Evolutionary conservation across 768 basidiomycete species (phyloP).

Genomic region (Termitomyces eurrhizus): DNA sequence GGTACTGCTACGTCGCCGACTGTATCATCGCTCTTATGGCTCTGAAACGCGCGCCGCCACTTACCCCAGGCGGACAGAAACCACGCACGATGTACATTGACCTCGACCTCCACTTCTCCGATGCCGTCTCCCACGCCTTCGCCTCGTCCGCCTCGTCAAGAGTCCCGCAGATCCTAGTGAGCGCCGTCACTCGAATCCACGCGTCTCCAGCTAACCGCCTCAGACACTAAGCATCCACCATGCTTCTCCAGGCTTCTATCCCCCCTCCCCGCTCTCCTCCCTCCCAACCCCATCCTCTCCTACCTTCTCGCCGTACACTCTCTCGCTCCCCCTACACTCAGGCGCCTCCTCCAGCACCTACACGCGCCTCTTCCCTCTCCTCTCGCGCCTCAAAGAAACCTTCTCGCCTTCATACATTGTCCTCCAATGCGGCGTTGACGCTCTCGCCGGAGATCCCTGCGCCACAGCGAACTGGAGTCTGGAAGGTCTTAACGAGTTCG

Average conservation of each 20-base stretch:
- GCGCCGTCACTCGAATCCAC: background rate
- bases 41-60: constrained; percentile 42
- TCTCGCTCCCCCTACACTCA: constrained; percentile 75
- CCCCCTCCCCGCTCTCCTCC: constrained; percentile 47
- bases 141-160: constrained; percentile 32
- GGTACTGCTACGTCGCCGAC: constrained; percentile 95
- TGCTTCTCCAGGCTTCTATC: constrained; percentile 80
- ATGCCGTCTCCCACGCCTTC: constrained; percentile 83
- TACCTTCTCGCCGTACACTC: constrained; percentile 56
- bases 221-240: constrained; percentile 87
- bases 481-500: constrained; percentile 57
- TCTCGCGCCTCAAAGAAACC: constrained; percentile 55
- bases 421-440: constrained; percentile 86
- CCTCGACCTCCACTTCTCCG: constrained; percentile 88
- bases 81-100: constrained; percentile 87
- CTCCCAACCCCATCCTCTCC: constrained; percentile 35
- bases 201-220: background rate
- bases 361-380: constrained; percentile 53
- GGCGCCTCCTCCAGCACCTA: constrained; percentile 70
- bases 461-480: constrained; percentile 71
- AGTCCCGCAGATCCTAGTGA: constrained; percentile 46
- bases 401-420: constrained; percentile 78
- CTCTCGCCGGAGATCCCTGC: constrained; percentile 80
- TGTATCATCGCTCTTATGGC: constrained; percentile 77
- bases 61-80: constrained; percentile 23